Evolutionary conservation across 2,329 filamentous ascomycete genomes (phyloP).

Genomic region (Cadophora sp.): DNA sequence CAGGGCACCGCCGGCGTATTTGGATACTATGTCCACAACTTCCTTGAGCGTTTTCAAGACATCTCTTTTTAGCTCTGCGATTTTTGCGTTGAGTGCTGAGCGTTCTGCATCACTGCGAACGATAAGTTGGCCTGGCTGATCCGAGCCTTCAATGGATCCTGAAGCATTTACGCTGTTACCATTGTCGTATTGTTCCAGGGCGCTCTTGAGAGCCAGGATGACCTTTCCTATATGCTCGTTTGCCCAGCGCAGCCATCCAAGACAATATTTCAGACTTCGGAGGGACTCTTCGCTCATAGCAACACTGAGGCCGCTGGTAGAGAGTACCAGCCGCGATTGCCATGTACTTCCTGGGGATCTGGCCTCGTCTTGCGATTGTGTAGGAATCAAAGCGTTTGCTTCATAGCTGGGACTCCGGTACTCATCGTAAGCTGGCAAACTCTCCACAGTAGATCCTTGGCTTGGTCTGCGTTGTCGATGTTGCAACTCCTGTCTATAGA

Average conservation of each 20-base stretch:
- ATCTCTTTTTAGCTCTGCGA: constrained; percentile 72
- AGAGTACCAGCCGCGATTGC: constrained; percentile 86
- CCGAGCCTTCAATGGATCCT: constrained; percentile 36
- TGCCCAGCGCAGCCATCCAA: constrained; percentile 80
- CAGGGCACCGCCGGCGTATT: constrained; percentile 88
- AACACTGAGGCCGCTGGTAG: constrained; percentile 87
- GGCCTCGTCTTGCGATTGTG: constrained; percentile 42
- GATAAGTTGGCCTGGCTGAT: constrained; percentile 35
- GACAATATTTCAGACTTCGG: constrained; percentile 82
- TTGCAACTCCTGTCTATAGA: constrained; percentile 39
- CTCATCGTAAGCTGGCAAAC: constrained; percentile 84
- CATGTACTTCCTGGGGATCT: constrained; percentile 55
- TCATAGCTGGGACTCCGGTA: constrained; percentile 77
- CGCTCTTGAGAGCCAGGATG: constrained; percentile 74
- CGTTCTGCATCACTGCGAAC: constrained; percentile 40
- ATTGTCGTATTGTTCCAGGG: constrained; percentile 81
- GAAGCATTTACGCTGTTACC: constrained; percentile 42
- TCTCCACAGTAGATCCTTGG: constrained; percentile 64
- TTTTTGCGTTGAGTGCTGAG: constrained; percentile 48
- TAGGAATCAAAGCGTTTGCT: constrained; percentile 55
- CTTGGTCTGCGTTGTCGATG: constrained; percentile 41
- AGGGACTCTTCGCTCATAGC: constrained; percentile 91
- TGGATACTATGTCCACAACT: constrained; percentile 84
- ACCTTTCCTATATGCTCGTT: constrained; percentile 81
- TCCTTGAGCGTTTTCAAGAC: constrained; percentile 81